Evolutionary conservation across 2,329 filamentous ascomycete genomes (phyloP).

Genomic region (Cercospora sojina): DNA sequence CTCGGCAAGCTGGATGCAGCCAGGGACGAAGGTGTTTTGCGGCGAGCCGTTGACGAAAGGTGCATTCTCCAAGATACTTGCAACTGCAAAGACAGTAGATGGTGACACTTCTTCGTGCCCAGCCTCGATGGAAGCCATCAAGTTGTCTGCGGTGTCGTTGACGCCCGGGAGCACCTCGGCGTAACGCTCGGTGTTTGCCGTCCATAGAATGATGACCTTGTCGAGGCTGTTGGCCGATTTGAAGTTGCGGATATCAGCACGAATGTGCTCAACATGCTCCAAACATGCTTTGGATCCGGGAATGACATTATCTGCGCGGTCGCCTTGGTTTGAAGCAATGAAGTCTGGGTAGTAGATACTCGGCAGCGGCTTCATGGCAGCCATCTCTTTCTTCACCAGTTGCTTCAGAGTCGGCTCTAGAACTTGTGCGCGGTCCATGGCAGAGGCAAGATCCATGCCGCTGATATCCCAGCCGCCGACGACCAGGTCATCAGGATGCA

Average conservation of each 20-base stretch:
- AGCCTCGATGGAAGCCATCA: constrained; percentile 79
- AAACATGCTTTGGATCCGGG: constrained; percentile 78
- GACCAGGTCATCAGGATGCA: constrained; percentile 92
- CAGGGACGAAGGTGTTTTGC: constrained; percentile 98
- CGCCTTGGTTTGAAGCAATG: constrained; percentile 97
- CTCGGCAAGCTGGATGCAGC: constrained; percentile 84
- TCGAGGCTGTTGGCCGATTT: constrained; percentile 81
- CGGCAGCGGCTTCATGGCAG: constrained; percentile 79
- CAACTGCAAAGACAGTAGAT: constrained; percentile 93
- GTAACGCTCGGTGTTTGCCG: constrained; percentile 97
- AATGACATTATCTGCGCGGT: constrained; percentile 87
- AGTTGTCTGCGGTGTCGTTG: constrained; percentile 95
- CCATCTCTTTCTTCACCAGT: constrained; percentile 90
- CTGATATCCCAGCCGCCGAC: constrained; percentile 98
- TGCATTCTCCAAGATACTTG: constrained; percentile 81
- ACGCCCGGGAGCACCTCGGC: constrained; percentile 83
- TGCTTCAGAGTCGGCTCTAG: constrained; percentile 93
- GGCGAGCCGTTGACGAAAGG: constrained; percentile 99
- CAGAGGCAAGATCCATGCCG: constrained; percentile 78
- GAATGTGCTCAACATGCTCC: constrained; percentile 89
- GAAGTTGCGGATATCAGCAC: constrained; percentile 90
- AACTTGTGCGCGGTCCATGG: constrained; percentile 94
- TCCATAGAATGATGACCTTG: constrained; percentile 98
- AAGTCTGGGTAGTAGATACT: constrained; percentile 99
- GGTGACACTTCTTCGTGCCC: constrained; percentile 91